Base-by-base conservation (phyloP, 371 early-diverging fungal genomes). In the Dichotomocladium elegans region DNA sequence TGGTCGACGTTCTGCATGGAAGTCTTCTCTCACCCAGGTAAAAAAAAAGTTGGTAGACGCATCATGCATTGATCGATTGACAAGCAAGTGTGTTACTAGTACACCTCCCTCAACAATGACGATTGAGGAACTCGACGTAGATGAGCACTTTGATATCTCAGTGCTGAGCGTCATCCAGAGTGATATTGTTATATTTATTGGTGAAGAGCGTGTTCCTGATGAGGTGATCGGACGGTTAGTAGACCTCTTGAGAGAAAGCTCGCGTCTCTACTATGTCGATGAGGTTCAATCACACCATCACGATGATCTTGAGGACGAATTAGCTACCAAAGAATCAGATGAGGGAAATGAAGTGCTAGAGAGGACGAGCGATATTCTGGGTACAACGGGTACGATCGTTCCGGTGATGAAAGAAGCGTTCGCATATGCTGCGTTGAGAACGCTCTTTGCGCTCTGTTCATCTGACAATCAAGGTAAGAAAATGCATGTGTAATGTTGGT, bases 111-210 rank as follows among this genome's bases (percentile, higher is more conserved):
- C 79, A 2, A 68, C 73, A 3, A 64, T 87, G 68, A 75, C 85
- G 1, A 64, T 81, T 17, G 88, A 89, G 53, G 86, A 87, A 31
- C 69, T 89, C 5, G 81, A 86, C 33, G 72, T 77, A 4, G 92
- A 91, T 51, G 91, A 90, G 42, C 80, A 80, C 5, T 91, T 91
- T 59, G 93, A 93, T 57, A 81, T 91, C 14, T 84, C 84, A 7
- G 74, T 86, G 4, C 64, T 93, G 25, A 79, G 68, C 35, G 74
- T 75, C 21, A 64, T 90, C 19, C 81, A 89, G 58, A 77, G 57
- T 22, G 86, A 90, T 54, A 79, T 91, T 12, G 71, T 89, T 6
- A 63, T 78, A 25, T 80, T 86, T 53, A 65, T 93, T 53, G 87
- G 89, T 7, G 80, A 83, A 50, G 65, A 78, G 8, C 77, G 85